Base-by-base conservation (phyloP, 805 yeast genomes). In the Metschnikowia henanensis region DNA sequence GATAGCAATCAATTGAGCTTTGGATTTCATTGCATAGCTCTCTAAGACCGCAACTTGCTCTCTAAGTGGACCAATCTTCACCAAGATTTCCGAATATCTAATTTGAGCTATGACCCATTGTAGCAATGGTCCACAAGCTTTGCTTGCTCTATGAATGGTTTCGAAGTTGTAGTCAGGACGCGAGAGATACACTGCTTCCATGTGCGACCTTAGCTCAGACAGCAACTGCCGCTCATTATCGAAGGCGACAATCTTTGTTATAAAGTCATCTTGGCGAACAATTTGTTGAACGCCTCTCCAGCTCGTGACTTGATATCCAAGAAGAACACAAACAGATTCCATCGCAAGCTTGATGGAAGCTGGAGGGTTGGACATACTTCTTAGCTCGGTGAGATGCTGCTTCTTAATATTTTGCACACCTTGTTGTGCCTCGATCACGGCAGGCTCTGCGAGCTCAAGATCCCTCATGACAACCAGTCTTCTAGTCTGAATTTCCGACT, bases 321-420 rank as follows among this genome's bases (percentile, higher is more conserved):
- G 62, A n/a, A 92, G 61, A 4, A 78, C 71, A 62, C 97, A 89
- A 0, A 92, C 96, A 3, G 96, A 84, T 55, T 92, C 97, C 69
- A 92, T 66, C 0, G 96, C 83, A 55, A 86, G 60, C 55, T 87
- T 89, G 5, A 92, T 92, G 0, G 94, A 83, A 7, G 80, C 84
- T 0, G 98, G 98, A 0, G 98, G 98, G 47, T 88, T 88, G 6
- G 79, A 65, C 95, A 92, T 87, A 12, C 96, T 83, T 57, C 96
- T 70, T 22, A 92, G 69, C 62, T 92, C 98, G 1, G 95, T 87
- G 32, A 92, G 70, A 57, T 92, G 97, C 47, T 87, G 95, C 60
- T 92, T 92, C 63, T 90, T 89, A 49, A 92, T 92, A 54, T 88
- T 86, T 52, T 86, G 85, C n/a, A 92, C 98, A 13, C 96, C 95